Conservation (phyloP, 805 yeast species). For the Pichia gijzeniarum region DNA sequence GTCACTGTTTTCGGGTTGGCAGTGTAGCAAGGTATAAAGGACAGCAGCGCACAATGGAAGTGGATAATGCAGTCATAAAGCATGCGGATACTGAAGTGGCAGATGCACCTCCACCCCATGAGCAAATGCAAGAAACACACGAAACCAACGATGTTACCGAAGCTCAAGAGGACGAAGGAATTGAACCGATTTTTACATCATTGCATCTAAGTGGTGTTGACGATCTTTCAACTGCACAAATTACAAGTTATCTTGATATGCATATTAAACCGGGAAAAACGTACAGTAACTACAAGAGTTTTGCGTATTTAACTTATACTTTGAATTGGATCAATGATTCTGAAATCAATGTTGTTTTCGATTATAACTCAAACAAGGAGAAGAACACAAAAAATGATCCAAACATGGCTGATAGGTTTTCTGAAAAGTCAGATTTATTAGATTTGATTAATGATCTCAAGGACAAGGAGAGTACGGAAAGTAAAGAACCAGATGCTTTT, state of each 20-base stretch:
- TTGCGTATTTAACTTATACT: slow-evolving; percentile 29
- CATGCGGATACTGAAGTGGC: background rate
- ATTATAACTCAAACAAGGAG: slow-evolving; percentile 10
- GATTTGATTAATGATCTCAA: slow-evolving; percentile 3
- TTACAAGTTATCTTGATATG: slow-evolving; percentile 48
- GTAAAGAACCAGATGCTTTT: background rate
- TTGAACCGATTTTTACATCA: slow-evolving; percentile 39
- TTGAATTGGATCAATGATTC: slow-evolving; percentile 66
- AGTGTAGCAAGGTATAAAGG: no score
- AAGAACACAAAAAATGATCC: slow-evolving; percentile 23
- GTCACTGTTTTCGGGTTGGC: no score
- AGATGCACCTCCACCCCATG: background rate
- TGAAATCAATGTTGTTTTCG: slow-evolving; percentile 49
- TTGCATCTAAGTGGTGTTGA: slow-evolving; percentile 56
- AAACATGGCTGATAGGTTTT: slow-evolving; percentile 15
- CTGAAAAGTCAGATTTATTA: slow-evolving; percentile 6
- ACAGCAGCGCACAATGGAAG: background rate
- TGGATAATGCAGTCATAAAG: background rate
- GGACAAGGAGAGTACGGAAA: background rate
- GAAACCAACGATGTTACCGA: background rate
- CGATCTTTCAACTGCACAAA: slow-evolving; percentile 51
- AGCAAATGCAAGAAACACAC: background rate
- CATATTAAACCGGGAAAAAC: slow-evolving; percentile 32
- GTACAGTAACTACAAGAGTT: slow-evolving; percentile 26
- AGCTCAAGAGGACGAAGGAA: background rate